phyloP scores from a whole-genome alignment of 495 filamentous ascomycete species.

The Aspergillus olivimuriae region DNA sequence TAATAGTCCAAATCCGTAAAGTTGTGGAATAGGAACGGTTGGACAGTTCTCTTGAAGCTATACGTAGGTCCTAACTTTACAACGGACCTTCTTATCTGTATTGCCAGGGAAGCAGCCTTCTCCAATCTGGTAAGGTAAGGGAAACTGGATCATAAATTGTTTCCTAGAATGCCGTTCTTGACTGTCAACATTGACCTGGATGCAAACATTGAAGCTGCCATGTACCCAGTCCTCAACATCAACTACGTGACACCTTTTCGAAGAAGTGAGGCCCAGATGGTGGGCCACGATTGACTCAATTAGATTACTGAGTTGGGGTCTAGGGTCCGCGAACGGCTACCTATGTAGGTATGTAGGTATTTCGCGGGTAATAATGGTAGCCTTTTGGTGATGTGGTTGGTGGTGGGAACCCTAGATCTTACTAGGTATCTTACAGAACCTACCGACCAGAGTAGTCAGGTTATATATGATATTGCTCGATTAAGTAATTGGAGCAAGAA shows the following conservation, averaged over 20 bases:
- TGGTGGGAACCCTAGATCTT: no score
- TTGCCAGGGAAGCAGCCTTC: slow-evolving; percentile 24
- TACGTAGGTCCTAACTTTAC: slow-evolving; percentile 20
- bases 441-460: no score
- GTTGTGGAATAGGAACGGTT: slow-evolving; percentile 22
- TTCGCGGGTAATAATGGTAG: no score
- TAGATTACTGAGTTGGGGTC: slow-evolving; percentile 1
- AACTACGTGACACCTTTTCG: slow-evolving; percentile 10
- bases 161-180: not conserved
- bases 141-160: slow-evolving; percentile 27
- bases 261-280: slow-evolving; percentile 18
- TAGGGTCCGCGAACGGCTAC: no score
- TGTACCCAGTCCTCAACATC: slow-evolving; percentile 21
- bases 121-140: slow-evolving; percentile 26
- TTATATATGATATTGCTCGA: no score
- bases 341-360: no score
- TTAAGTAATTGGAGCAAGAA: no score
- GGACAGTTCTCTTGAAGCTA: slow-evolving; percentile 29
- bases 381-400: no score
- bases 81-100: slow-evolving; percentile 27
- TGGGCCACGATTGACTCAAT: slow-evolving; percentile 14
- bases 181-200: slow-evolving; percentile 19
- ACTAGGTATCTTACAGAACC: no score
- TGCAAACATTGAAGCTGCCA: slow-evolving; percentile 32
- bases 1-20: slow-evolving; percentile 32